phyloP scores from a whole-genome alignment of 495 filamentous ascomycete genomes.

The Amniculicola lignicola region DNA sequence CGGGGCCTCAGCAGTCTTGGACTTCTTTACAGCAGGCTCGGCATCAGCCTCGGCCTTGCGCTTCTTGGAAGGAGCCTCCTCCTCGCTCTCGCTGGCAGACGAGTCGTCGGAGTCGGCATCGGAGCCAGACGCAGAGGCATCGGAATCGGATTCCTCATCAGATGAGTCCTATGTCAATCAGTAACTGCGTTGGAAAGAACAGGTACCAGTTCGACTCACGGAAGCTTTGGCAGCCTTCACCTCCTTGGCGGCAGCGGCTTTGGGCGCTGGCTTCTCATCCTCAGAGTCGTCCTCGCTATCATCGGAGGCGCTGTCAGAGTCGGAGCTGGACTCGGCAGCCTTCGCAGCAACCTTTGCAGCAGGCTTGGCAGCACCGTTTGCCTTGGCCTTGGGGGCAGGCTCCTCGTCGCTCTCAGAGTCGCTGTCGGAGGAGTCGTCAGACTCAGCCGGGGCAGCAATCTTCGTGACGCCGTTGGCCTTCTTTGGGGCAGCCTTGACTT shows the following conservation, averaged over 20 bases:
- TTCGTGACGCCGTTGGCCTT: conserved; percentile 39
- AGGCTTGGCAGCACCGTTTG: conserved; percentile 15
- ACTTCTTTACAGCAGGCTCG: conserved; percentile 70
- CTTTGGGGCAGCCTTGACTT: conserved; percentile 31
- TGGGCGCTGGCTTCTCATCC: conserved; percentile 24
- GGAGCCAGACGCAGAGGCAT: conserved; percentile 32
- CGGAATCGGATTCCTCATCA: conserved; percentile 30
- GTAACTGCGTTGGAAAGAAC: not conserved
- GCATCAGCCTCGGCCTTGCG: conserved; percentile 79
- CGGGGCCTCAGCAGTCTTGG: conserved; percentile 58
- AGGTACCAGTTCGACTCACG: conserved; percentile 22
- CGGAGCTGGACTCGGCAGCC: conserved; percentile 24
- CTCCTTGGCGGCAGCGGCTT: conserved; percentile 6
- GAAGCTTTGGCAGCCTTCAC: conserved; percentile 12
- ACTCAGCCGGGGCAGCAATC: conserved; percentile 26
- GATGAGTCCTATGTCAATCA: conserved; percentile 11
- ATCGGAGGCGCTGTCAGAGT: conserved; percentile 27
- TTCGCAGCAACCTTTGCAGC: conserved; percentile 18
- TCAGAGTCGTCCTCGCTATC: conserved; percentile 22
- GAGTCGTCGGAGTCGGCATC: conserved; percentile 29
- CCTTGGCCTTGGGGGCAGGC: conserved; percentile 24
- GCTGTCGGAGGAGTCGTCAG: conserved; percentile 38
- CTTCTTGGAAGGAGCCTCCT: conserved; percentile 65
- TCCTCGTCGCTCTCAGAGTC: conserved; percentile 38
- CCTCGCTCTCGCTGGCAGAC: conserved; percentile 47